Base-by-base conservation (phyloP, 2,329 filamentous ascomycete species). In the Xylariaceae sp. region DNA sequence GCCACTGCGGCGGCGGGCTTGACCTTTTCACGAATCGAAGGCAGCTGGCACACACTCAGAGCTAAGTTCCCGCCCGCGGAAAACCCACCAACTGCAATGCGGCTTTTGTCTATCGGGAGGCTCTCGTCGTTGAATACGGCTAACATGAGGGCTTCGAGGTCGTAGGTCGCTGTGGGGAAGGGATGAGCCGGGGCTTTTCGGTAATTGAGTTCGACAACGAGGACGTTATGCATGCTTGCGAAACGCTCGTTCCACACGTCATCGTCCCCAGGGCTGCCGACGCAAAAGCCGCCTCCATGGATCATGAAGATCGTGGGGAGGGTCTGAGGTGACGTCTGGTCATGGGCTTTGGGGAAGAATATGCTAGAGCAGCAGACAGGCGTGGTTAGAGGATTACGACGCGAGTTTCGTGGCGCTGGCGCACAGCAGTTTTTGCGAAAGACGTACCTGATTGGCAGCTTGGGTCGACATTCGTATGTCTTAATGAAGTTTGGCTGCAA, bases 141-240 rank as follows among this genome's bases (percentile, higher is more conserved):
- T 15, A 70, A 59, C 39, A 70, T 61, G 29, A 77, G 65, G 2
- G 72, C 73, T 18, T 71, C 73, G 42, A 76, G 39, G 47, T 79
- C 77, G 35, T 76, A 59, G 2, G 69, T 64, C 0, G 72, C 66
- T 3, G 60, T 67, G 2, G 77, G 77, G 55, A 77, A 81, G 29
- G 66, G 66, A 52, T 68, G 59, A 2, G 53, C 57, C 0, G 76
- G 77, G 0, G 74, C 70, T 60, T 74, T 74, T 47, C 69, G 67
- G 58, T 80, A 80, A 53, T 77, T 69, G 29, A 80, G 65, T 44
- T 66, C 72, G 36, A 78, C 62, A 8, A 79, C 75, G n/a, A 77
- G 63, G 46, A 77, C 62, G 42, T 70, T 67, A 47, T 73, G 67
- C 18, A 66, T 64, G 26, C 70, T 67, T 10, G 74, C 67, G 59